Evolutionary conservation across 75 land plant species (phyloP).

Genomic region (Selaginella tamariscina): DNA sequence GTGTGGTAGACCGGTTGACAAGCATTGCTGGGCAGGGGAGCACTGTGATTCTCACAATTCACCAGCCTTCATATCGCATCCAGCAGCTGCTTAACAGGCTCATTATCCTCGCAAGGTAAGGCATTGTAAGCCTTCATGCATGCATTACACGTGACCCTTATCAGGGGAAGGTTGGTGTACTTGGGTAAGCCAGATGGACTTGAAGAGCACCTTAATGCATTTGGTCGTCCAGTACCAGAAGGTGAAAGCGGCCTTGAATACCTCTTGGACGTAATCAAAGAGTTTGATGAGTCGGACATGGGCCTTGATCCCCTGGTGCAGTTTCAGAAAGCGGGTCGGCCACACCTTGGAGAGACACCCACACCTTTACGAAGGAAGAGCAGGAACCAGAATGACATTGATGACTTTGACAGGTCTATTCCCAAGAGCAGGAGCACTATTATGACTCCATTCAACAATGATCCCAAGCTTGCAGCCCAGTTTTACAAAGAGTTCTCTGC

Average conservation of each 20-base stretch:
- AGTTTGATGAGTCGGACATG: constrained; percentile 34
- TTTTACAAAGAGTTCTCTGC: constrained; percentile 52
- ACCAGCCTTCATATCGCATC: constrained; percentile 60
- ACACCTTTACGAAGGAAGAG: constrained; percentile 15
- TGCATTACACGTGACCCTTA: neutral
- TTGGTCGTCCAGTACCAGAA: constrained; percentile 3
- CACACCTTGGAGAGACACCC: constrained; percentile 29
- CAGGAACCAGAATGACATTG: neutral
- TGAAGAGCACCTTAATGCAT: neutral
- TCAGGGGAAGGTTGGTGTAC: constrained; percentile 30
- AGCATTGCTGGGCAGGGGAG: constrained; percentile 52
- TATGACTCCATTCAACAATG: constrained; percentile 14
- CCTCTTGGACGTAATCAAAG: constrained; percentile 48
- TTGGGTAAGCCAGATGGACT: neutral
- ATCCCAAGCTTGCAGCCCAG: constrained; percentile 38
- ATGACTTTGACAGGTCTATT: constrained; percentile 31
- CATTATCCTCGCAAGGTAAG: constrained; percentile 39
- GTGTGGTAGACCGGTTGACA: constrained; percentile 50
- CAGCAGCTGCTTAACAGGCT: constrained; percentile 42
- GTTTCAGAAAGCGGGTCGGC: constrained; percentile 39
- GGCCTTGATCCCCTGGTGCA: constrained; percentile 34
- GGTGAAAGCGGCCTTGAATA: constrained; percentile 37
- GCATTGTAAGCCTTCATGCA: no score
- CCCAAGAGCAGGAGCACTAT: constrained; percentile 23
- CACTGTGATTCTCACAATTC: constrained; percentile 60